Evolutionary conservation across 2,329 filamentous ascomycete species (phyloP), one percentile per base, ranked within the genome.

Genomic region (Geoglossum cookeanum): DNA sequence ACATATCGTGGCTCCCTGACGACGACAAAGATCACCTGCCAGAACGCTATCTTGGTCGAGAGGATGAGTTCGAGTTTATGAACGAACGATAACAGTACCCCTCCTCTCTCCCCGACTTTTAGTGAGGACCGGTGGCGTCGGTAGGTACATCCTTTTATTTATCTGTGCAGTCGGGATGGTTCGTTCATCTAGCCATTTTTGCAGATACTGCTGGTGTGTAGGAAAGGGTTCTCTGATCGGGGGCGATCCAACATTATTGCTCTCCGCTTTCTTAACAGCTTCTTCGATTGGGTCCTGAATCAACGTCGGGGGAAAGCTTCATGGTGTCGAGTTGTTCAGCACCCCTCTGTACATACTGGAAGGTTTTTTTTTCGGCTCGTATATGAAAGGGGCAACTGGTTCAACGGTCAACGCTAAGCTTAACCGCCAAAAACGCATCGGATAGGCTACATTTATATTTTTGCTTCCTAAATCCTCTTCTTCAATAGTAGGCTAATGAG

Each of bases 41-140:
- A 22, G 22, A 22, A 22, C 2, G 2, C 22, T 22, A 22, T 22
- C 22, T 22, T 22, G 22, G 2, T 22, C 22, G 2, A 22, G 22
- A 22, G 22, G 56, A 64, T 30, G 53, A 64, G 58, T 4, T 52
- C 55, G 57, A 64, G 57, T 60, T 62, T n/a, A n/a, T n/a, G n/a
- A n/a, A n/a, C n/a, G n/a, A n/a, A 37, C 9, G 58, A 59, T 22
- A 2, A 22, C 2, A 22, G 22, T 22, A 22, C 22, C 22, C 22
- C 22, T 22, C 22, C 22, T 2, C 22, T 22, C 22, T 22, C 22
- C 22, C 22, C 22, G 22, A 22, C 22, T 22, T 22, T 22, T 22
- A 22, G 1, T 22, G 22, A 22, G 22, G 22, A 2, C 22, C 2
- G 22, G 22, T 22, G 22, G 22, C 22, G 22, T 22, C 22, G 22